Evolutionary conservation across 1,284 basidiomycete genomes (phyloP).

Genomic region (Ceratobasidium sp.): DNA sequence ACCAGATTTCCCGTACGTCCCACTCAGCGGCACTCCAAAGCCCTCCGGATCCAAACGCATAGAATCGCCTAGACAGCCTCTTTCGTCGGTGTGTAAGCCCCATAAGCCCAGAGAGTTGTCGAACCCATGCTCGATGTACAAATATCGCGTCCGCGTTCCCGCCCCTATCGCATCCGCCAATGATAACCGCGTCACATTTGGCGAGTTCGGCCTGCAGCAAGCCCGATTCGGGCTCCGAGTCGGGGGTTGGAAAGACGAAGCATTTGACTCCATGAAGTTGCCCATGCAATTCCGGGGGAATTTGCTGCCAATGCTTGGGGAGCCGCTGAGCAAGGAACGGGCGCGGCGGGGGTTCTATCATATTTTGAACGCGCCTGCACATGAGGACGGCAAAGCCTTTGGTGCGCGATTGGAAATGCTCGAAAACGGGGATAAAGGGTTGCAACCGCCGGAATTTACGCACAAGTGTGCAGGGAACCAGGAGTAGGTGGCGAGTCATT

Average conservation of each 20-base stretch:
- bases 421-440: not conserved
- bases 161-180: conserved; percentile 17
- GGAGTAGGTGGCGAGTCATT: conserved; percentile 18
- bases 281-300: conserved; percentile 21
- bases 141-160: conserved; percentile 20
- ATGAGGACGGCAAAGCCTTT: conserved; percentile 25
- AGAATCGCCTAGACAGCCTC: conserved; percentile 11
- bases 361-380: conserved; percentile 1
- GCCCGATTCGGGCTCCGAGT: conserved; percentile 17
- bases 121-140: conserved; percentile 23
- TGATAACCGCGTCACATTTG: conserved; percentile 7
- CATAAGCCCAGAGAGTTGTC: not conserved
- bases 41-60: conserved; percentile 28
- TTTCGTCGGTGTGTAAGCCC: conserved; percentile 24
- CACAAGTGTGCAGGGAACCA: conserved; percentile 25
- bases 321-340: conserved; percentile 18
- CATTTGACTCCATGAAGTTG: conserved; percentile 18
- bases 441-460: conserved; percentile 15
- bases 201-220: conserved; percentile 11
- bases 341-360: conserved; percentile 6
- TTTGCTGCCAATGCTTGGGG: conserved; percentile 34
- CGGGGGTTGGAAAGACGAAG: conserved; percentile 8
- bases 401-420: conserved; percentile 16
- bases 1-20: conserved; percentile 32
- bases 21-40: conserved; percentile 32